These are phyloP conservation scores for Sporothrix pallida DNA, from an alignment of 2,329 filamentous ascomycete genomes.

Conservation along the genomic window DNA sequence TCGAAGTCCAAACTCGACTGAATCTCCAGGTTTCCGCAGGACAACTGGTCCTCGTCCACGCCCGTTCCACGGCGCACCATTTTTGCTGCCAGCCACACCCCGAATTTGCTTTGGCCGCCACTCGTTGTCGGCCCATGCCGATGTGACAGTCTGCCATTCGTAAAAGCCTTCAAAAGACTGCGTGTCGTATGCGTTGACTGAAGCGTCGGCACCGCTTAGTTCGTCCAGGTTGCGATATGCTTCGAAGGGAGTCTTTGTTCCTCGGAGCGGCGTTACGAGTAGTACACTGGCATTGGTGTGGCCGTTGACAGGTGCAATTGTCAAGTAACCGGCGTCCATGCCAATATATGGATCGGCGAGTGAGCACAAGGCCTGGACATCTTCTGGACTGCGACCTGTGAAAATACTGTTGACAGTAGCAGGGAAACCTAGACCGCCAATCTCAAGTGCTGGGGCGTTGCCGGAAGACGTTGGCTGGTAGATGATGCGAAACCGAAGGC, in stretches of 20 bases:
- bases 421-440: neutral
- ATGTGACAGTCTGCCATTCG: neutral
- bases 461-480: neutral
- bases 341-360: neutral
- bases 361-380: neutral
- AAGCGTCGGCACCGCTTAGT: neutral
- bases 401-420: neutral
- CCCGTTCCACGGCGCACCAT: neutral
- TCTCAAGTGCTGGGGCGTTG: neutral
- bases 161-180: neutral
- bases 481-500: neutral
- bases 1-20: conserved; percentile 4
- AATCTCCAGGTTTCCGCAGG: neutral
- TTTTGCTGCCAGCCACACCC: neutral
- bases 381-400: neutral
- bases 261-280: neutral
- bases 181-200: neutral
- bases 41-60: neutral
- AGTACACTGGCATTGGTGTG: neutral
- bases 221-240: neutral
- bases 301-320: neutral
- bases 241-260: neutral
- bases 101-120: neutral
- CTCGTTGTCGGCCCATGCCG: neutral
- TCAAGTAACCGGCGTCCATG: conserved; percentile 1